Conservation (phyloP, 768 basidiomycete genomes). For the Tulasnella sp. region DNA sequence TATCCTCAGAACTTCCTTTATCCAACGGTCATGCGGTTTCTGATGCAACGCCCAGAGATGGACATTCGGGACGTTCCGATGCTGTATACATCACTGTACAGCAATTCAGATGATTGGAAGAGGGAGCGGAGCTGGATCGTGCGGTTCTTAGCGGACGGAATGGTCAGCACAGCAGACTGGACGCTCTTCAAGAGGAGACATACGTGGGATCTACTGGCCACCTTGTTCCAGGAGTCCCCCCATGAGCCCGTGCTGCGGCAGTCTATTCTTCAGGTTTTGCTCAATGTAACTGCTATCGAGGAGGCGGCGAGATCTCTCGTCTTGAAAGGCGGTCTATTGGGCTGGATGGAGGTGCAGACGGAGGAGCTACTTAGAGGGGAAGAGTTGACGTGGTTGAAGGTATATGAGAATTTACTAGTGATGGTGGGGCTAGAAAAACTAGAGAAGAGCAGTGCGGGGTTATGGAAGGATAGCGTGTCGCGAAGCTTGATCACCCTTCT, state of each 20-base stretch:
- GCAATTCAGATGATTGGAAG: constrained; percentile 65
- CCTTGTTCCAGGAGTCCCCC: constrained; percentile 58
- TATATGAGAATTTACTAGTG: constrained; percentile 28
- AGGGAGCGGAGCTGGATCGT: constrained; percentile 87
- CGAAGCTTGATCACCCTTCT: constrained; percentile 11
- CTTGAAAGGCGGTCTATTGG: constrained; percentile 55
- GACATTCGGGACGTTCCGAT: constrained; percentile 80
- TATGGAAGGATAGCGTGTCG: background rate
- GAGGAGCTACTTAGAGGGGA: constrained; percentile 19
- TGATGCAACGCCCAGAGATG: constrained; percentile 76
- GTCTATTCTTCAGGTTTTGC: constrained; percentile 60
- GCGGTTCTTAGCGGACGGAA: constrained; percentile 68
- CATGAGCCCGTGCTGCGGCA: constrained; percentile 42
- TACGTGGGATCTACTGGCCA: constrained; percentile 81
- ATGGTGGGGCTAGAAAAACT: constrained; percentile 15
- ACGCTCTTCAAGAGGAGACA: constrained; percentile 64
- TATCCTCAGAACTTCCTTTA: constrained; percentile 84
- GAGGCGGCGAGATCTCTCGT: constrained; percentile 63
- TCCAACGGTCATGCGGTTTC: constrained; percentile 73
- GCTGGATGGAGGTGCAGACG: constrained; percentile 56
- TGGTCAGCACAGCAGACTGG: constrained; percentile 71
- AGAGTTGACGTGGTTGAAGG: constrained; percentile 21
- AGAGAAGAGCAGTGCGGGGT: background rate
- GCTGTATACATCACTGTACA: constrained; percentile 81
- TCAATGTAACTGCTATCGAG: constrained; percentile 56